Percentiles rank a stretch among this genome's conserved stretches.
Evolutionary conservation across 805 yeast genomes (phyloP).

Genomic region (Myxozyma kluyveri): DNA sequence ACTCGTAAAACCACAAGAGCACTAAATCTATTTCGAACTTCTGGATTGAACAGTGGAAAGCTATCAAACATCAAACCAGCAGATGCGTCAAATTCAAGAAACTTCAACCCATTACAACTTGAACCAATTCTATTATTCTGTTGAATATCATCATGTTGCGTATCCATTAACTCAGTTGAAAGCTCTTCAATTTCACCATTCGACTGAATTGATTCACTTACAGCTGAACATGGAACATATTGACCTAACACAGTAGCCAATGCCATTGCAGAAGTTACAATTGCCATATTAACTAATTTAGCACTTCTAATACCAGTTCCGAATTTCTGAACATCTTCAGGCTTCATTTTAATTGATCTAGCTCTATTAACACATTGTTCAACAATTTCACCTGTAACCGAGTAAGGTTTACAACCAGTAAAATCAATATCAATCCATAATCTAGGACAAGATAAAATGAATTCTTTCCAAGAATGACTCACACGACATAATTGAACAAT

Average conservation of each 20-base stretch:
- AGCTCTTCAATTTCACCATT: neutral
- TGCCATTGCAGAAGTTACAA: neutral
- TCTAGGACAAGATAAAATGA: neutral
- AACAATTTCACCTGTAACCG: neutral
- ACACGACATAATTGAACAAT: slow-evolving; percentile 6
- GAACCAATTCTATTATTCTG: too few species aligned
- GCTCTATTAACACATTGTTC: neutral
- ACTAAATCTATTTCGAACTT: neutral
- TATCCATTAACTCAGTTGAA: neutral
- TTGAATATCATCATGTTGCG: too few species aligned
- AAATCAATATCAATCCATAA: slow-evolving; percentile 16
- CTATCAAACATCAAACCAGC: neutral
- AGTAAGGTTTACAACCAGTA: neutral
- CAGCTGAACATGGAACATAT: neutral
- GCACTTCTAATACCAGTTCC: too few species aligned
- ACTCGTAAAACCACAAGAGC: neutral
- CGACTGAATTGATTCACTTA: neutral
- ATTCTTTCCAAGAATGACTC: slow-evolving; percentile 6
- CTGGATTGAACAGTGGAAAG: neutral
- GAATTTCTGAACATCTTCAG: neutral
- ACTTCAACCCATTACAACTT: neutral
- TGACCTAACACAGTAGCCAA: slow-evolving; percentile 1
- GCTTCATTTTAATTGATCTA: neutral
- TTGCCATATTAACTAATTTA: too few species aligned
- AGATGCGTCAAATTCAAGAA: neutral